Evolutionary conservation across 257 asterid genomes (phyloP).

Genomic region (Striga asiatica): DNA sequence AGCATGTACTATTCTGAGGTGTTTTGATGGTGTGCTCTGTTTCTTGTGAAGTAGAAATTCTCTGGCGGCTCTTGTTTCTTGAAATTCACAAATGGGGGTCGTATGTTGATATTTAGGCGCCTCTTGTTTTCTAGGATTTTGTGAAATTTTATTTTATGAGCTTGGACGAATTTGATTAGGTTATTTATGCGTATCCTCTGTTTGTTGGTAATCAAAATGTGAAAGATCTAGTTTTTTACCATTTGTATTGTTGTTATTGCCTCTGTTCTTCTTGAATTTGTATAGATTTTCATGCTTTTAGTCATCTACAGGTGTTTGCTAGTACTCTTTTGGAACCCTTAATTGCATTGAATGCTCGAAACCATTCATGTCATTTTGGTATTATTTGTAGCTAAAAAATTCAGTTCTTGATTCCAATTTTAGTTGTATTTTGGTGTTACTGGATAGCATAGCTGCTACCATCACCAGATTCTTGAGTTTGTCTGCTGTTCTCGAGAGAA

Average conservation of each 20-base stretch:
- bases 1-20: not conserved
- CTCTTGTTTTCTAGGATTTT: not conserved
- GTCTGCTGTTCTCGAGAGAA: no score
- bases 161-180: not conserved
- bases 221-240: not conserved
- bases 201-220: not conserved
- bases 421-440: no score
- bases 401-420: not conserved
- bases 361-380: no score
- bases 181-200: not conserved
- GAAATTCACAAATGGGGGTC: no score
- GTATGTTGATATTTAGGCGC: no score
- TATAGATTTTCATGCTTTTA: not conserved
- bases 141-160: not conserved
- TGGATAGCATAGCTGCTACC: no score
- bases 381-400: not conserved
- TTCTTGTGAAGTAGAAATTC: slow-evolving; percentile 1
- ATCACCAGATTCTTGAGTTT: no score
- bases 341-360: not conserved
- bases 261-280: no score
- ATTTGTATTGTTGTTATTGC: not conserved
- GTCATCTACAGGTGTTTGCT: not conserved
- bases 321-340: not conserved
- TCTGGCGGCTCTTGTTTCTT: not conserved
- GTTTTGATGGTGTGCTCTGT: slow-evolving; percentile 7